A percentile compares a stretch with the other conserved stretches of the same genome.
Evolutionary conservation across 2,329 filamentous ascomycete species (phyloP).

Genomic region (Cladophialophora chaetospira): DNA sequence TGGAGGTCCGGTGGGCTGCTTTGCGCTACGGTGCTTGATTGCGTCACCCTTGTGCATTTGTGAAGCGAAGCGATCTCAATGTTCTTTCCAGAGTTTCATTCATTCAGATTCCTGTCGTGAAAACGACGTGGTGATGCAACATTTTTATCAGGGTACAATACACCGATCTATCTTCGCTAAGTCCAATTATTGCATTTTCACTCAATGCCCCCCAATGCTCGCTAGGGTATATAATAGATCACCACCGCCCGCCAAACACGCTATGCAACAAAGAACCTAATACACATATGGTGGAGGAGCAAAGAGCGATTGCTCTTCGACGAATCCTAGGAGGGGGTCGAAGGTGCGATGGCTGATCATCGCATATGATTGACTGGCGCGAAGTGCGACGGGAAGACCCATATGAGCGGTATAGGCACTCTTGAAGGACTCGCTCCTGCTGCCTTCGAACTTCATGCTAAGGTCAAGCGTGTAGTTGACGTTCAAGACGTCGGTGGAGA

Average conservation of each 20-base stretch:
- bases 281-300: slow-evolving; percentile 27
- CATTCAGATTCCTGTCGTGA: background rate
- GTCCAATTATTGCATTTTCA: too few species aligned
- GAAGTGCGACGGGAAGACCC: slow-evolving; percentile 21
- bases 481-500: slow-evolving; percentile 22
- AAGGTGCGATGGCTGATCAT: slow-evolving; percentile 10
- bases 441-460: slow-evolving; percentile 19
- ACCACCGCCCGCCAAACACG: background rate
- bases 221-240: background rate
- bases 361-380: slow-evolving; percentile 11
- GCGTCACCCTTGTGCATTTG: background rate
- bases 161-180: background rate
- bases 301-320: slow-evolving; percentile 17
- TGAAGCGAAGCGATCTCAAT: too few species aligned
- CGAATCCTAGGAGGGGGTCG: slow-evolving; percentile 20
- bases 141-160: background rate
- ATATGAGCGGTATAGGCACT: slow-evolving; percentile 14
- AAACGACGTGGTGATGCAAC: background rate
- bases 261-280: slow-evolving; percentile 2
- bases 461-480: slow-evolving; percentile 25
- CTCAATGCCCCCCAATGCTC: background rate
- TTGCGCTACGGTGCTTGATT: too few species aligned
- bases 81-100: too few species aligned
- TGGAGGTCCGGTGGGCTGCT: background rate
- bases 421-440: slow-evolving; percentile 1